A percentile compares a stretch with the other conserved stretches of the same genome.
Conservation (phyloP, 768 basidiomycete species). For the Strobilomyces dryophilus region DNA sequence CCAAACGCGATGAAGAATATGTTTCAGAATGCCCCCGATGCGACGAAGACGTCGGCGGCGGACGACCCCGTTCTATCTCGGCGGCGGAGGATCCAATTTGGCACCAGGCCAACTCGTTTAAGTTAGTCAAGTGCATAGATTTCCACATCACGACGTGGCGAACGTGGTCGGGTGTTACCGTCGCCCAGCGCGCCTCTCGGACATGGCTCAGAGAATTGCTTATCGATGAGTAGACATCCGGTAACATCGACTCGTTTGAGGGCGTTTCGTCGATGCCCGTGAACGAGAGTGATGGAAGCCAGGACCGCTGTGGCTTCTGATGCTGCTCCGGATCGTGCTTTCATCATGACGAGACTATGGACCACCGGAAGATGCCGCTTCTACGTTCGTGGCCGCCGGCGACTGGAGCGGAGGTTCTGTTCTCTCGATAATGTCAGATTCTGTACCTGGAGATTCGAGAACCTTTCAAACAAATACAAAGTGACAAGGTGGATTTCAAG, state of each 20-base stretch:
- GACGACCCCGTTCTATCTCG: slow-evolving; percentile 54
- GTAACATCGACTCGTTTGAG: slow-evolving; percentile 43
- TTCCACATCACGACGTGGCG: slow-evolving; percentile 51
- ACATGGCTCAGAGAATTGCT: background rate
- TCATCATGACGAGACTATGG: slow-evolving; percentile 50
- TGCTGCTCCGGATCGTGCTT: slow-evolving; percentile 39
- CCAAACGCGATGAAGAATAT: slow-evolving; percentile 37
- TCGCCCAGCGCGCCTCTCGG: slow-evolving; percentile 21
- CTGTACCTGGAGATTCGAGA: slow-evolving; percentile 1
- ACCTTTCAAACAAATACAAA: slow-evolving; percentile 34
- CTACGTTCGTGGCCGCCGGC: slow-evolving; percentile 57
- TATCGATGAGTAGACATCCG: slow-evolving; percentile 34
- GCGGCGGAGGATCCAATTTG: slow-evolving; percentile 64
- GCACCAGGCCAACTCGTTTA: slow-evolving; percentile 49
- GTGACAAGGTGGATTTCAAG: slow-evolving; percentile 23
- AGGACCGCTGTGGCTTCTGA: slow-evolving; percentile 45
- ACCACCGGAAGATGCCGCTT: slow-evolving; percentile 37
- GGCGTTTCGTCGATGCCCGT: slow-evolving; percentile 33
- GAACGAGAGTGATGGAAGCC: slow-evolving; percentile 32
- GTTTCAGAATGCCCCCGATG: slow-evolving; percentile 48
- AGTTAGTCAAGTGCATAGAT: slow-evolving; percentile 46
- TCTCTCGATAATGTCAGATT: slow-evolving; percentile 3
- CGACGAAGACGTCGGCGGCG: slow-evolving; percentile 61
- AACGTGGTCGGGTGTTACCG: slow-evolving; percentile 60
- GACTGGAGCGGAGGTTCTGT: slow-evolving; percentile 35